These are phyloP conservation scores for Quercus ilex DNA, from an alignment of 306 rosid genomes.

Conservation along the genomic window DNA sequence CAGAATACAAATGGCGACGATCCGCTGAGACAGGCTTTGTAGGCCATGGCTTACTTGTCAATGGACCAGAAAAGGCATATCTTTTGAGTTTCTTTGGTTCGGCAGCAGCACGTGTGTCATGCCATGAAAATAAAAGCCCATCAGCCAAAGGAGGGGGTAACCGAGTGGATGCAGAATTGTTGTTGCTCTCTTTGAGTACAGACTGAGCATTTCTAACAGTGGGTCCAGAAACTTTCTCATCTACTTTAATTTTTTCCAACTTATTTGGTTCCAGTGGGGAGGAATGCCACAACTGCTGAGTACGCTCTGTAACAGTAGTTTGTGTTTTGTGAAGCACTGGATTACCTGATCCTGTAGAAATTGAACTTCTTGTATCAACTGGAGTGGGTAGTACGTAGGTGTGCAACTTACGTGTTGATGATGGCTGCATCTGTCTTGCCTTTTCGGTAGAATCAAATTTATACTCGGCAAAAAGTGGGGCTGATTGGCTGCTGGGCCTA, in stretches of 20 bases:
- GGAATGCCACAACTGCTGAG: constrained; percentile 75
- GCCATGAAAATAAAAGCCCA: constrained; percentile 35
- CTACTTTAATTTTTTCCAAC: constrained; percentile 39
- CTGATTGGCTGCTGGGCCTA: constrained; percentile 72
- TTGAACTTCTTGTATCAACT: constrained; percentile 50
- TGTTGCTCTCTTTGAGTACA: constrained; percentile 78
- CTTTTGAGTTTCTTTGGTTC: constrained; percentile 68
- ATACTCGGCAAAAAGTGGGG: constrained; percentile 77
- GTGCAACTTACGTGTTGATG: constrained; percentile 71
- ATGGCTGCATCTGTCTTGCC: constrained; percentile 57
- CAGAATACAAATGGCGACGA: constrained; percentile 68
- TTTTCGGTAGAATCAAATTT: constrained; percentile 62
- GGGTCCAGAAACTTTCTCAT: constrained; percentile 43
- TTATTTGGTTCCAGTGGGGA: constrained; percentile 68
- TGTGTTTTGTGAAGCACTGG: constrained; percentile 35
- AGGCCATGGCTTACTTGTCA: constrained; percentile 57
- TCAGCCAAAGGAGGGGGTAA: constrained; percentile 67
- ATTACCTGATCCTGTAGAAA: constrained; percentile 46
- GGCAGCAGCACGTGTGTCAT: constrained; percentile 40
- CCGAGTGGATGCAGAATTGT: constrained; percentile 39
- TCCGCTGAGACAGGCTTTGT: constrained; percentile 44
- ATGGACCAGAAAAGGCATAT: constrained; percentile 84
- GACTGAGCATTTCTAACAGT: constrained; percentile 38
- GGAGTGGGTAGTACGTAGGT: constrained; percentile 94
- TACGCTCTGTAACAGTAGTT: constrained; percentile 34